Percentiles rank a stretch among this genome's conserved stretches.
Evolutionary conservation across 495 filamentous ascomycete species (phyloP).

Genomic region (Rhizodiscina lignyota): DNA sequence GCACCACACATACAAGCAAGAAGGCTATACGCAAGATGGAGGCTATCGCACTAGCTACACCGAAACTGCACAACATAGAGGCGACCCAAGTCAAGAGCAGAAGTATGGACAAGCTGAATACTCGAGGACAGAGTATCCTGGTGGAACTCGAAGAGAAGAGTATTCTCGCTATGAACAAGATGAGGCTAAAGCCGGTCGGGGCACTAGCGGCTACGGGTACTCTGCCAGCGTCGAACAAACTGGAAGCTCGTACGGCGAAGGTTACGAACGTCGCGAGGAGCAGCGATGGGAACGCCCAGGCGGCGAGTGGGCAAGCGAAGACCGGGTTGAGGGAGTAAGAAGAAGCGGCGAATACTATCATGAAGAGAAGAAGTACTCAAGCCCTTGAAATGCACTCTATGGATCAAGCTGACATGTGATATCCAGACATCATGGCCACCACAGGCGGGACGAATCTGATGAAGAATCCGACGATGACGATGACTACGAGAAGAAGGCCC

Average conservation of each 20-base stretch:
- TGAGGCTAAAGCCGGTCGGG: constrained; percentile 2
- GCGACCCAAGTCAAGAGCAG: constrained; percentile 4
- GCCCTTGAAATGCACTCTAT: neutral
- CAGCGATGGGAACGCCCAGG: constrained; percentile 12
- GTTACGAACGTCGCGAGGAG: constrained; percentile 16
- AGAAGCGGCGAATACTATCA: constrained; percentile 12
- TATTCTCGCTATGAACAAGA: constrained; percentile 23
- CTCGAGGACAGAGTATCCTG: constrained; percentile 24
- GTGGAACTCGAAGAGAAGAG: constrained; percentile 27
- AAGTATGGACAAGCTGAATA: constrained; percentile 27
- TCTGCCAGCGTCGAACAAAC: constrained; percentile 10
- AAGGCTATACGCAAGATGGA: constrained; percentile 19
- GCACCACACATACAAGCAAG: constrained; percentile 24
- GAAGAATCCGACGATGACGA: constrained; percentile 9
- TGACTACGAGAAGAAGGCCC: constrained; percentile 10
- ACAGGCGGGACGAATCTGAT: constrained; percentile 2
- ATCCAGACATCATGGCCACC: neutral
- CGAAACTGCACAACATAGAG: constrained; percentile 25
- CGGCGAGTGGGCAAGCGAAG: constrained; percentile 11
- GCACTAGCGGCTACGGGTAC: constrained; percentile 18
- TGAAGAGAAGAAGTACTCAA: constrained; percentile 11
- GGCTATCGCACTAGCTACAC: constrained; percentile 26
- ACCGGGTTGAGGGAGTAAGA: constrained; percentile 12
- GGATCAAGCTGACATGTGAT: neutral
- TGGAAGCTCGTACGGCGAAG: constrained; percentile 8